A percentile compares a stretch with the other conserved stretches of the same genome.
phyloP scores from a whole-genome alignment of 352 stramenopile species.

The Halophytophthora polymorphica region DNA sequence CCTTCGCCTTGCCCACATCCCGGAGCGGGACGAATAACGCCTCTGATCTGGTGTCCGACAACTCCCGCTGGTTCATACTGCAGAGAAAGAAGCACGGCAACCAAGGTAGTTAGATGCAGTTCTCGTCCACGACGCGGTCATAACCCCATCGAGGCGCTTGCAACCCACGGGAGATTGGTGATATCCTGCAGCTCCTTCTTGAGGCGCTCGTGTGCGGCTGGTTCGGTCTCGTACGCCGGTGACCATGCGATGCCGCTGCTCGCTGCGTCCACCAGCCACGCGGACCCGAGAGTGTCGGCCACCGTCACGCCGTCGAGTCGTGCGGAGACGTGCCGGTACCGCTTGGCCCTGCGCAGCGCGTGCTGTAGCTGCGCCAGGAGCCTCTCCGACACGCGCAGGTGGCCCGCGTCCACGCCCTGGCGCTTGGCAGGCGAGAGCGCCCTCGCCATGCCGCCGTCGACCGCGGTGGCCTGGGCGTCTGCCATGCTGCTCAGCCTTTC shows the following conservation, averaged over 20 bases:
- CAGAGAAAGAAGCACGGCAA: background rate
- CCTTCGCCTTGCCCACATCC: constrained; percentile 22
- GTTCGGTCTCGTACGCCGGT: constrained; percentile 47
- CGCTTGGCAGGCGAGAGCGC: constrained; percentile 10
- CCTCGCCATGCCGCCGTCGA: background rate
- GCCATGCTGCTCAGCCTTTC: background rate
- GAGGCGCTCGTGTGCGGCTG: constrained; percentile 41
- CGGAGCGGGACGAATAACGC: constrained; percentile 33
- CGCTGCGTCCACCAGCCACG: constrained; percentile 19
- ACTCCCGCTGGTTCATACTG: background rate
- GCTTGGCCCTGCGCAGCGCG: constrained; percentile 3
- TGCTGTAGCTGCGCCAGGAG: constrained; percentile 39
- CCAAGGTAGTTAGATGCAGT: no score
- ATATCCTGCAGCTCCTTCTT: constrained; percentile 63
- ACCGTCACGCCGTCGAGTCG: constrained; percentile 52
- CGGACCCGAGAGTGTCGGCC: constrained; percentile 43
- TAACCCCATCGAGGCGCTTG: background rate
- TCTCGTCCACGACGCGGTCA: no score
- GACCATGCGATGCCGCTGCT: constrained; percentile 52
- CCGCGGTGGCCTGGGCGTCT: background rate
- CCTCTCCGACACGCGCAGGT: constrained; percentile 49
- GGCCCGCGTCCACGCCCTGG: constrained; percentile 34
- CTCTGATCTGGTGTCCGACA: constrained; percentile 16
- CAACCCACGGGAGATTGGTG: constrained; percentile 29
- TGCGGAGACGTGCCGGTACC: constrained; percentile 46